Conservation (phyloP, 202 grass and related monocot genomes). For the Cymbopogon flexuosus region DNA sequence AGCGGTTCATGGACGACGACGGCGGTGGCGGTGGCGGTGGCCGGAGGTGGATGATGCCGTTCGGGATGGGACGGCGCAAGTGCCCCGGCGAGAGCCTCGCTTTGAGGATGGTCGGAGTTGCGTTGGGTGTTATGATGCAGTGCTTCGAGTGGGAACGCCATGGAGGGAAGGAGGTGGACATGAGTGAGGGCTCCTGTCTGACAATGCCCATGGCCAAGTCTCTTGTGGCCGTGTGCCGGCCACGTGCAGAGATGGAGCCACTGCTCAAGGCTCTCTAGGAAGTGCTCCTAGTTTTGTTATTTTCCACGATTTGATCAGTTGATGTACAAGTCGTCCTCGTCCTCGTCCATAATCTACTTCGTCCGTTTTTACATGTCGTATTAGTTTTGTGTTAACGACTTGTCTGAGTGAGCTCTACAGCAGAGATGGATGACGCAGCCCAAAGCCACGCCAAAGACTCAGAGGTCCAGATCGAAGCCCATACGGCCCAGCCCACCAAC, state of each 20-base stretch:
- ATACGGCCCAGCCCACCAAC: too few relatives aligned
- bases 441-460: too few relatives aligned
- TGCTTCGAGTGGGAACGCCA: slow-evolving; percentile 49
- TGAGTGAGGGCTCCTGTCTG: slow-evolving; percentile 41
- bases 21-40: not conserved
- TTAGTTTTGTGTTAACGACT: too few relatives aligned
- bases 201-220: slow-evolving; percentile 51
- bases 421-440: too few relatives aligned
- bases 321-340: too few relatives aligned
- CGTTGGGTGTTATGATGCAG: slow-evolving; percentile 41
- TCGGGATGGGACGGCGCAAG: slow-evolving; percentile 44
- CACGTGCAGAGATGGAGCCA: not conserved
- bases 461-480: too few relatives aligned
- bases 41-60: slow-evolving; percentile 30
- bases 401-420: too few relatives aligned
- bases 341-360: too few relatives aligned
- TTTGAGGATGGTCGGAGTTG: slow-evolving; percentile 13
- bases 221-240: slow-evolving; percentile 27
- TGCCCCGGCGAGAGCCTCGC: slow-evolving; percentile 47
- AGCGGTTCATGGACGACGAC: slow-evolving; percentile 32
- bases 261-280: not conserved
- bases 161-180: slow-evolving; percentile 32
- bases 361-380: too few relatives aligned
- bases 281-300: not conserved
- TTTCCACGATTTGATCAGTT: not conserved